Evolutionary conservation across 2,329 filamentous ascomycete species (phyloP), one percentile per base, ranked within the genome.

Genomic region (Truncatella angustata): DNA sequence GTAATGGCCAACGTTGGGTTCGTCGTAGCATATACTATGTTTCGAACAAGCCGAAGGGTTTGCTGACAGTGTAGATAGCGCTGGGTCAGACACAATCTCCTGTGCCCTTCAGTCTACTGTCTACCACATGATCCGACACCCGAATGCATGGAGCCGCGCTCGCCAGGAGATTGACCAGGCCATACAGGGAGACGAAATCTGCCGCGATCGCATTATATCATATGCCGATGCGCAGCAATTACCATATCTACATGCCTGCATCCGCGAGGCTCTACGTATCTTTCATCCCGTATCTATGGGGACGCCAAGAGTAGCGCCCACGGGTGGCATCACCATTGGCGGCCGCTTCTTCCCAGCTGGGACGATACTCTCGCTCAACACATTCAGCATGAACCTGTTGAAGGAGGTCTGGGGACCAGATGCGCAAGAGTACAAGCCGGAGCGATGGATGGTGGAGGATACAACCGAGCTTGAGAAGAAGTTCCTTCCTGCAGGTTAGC

Each of bases 331-430:
- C 7, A 54, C 46, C 3, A 57, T 70, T 9, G 63, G 60, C 20
- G 62, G 54, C 18, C 50, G 57, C 16, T 56, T 50, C 12, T 55
- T 70, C n/a, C 63, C 66, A 1, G 57, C 57, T 18, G 63, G 66
- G 1, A 69, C 63, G 4, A 60, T 58, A 3, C 55, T 72, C 4
- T 64, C 61, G 20, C 7, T 32, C 28, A 9, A 32, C 28, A 7
- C 28, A 32, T 14, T 14, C 14, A 32, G 28, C 26, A 45, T 53
- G 5, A 45, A 49, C 30, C 37, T 23, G 3, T 53, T 46, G 11
- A 49, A 49, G n/a, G 51, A 53, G 12, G 37, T 53, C 3, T 53
- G 51, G 51, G 49, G 45, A 7, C n/a, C n/a, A 2, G 45, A 49
- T 21, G 45, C 45, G 23, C 28, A 30, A n/a, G 30, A 49, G 32